A percentile compares a stretch with the other conserved stretches of the same genome.
Evolutionary conservation across 805 yeast genomes (phyloP).

Genomic region (Saccharomyces jurei): DNA sequence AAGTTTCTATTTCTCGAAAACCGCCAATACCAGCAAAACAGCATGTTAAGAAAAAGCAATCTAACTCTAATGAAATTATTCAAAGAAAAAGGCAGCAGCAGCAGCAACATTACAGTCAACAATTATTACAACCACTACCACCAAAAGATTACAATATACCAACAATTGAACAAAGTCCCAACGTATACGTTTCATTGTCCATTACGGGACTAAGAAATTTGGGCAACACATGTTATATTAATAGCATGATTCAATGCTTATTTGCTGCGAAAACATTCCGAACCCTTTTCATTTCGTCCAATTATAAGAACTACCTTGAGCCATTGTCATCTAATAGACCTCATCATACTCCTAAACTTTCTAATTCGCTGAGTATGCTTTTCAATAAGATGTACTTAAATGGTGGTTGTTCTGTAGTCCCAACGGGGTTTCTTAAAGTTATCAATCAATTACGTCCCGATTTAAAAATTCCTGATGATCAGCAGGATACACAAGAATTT

Average conservation of each 20-base stretch:
- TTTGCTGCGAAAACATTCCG: conserved; percentile 48
- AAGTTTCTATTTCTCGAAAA: not conserved
- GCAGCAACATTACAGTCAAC: not conserved
- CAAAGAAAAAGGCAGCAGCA: not conserved
- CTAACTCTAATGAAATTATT: not conserved
- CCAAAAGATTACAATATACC: conserved; percentile 25
- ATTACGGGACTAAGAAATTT: conserved; percentile 58
- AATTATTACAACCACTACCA: not conserved
- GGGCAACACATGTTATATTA: conserved; percentile 72
- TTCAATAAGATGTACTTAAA: conserved; percentile 50
- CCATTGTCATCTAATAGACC: conserved; percentile 7
- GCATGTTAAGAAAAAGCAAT: not conserved
- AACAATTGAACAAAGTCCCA: conserved; percentile 31
- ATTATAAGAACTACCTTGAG: conserved; percentile 38
- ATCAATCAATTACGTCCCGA: conserved; percentile 53
- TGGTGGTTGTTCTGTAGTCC: conserved; percentile 57
- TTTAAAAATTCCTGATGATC: conserved; percentile 61
- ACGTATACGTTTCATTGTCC: conserved; percentile 36
- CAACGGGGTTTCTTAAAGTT: conserved; percentile 51
- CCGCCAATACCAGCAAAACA: not conserved
- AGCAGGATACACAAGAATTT: conserved; percentile 78
- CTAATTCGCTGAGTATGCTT: conserved; percentile 46
- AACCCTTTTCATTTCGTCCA: conserved; percentile 38
- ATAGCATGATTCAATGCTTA: conserved; percentile 63
- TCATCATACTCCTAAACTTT: conserved; percentile 19